phyloP scores from a whole-genome alignment of 2,329 filamentous ascomycete species.

The Monilinia fructigena region DNA sequence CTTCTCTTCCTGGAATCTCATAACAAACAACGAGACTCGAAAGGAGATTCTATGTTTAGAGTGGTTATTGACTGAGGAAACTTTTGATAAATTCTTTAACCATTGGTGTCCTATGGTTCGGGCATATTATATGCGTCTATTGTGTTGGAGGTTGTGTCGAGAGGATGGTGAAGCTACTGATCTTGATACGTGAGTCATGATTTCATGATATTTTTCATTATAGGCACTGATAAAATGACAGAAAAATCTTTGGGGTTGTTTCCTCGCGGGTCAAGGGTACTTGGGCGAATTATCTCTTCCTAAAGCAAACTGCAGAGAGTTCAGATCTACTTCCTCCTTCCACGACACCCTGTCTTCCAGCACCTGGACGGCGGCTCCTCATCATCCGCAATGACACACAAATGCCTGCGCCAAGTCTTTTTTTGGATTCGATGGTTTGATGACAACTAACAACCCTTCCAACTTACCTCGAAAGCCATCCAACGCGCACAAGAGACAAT shows the following conservation, averaged over 20 bases:
- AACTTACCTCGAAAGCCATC: constrained; percentile 25
- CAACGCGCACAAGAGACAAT: constrained; percentile 35
- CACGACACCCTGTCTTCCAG: constrained; percentile 65
- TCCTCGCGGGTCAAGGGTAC: constrained; percentile 56
- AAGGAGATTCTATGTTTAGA: constrained; percentile 61
- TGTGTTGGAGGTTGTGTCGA: constrained; percentile 69
- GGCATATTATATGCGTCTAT: constrained; percentile 68
- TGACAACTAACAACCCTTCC: constrained; percentile 26
- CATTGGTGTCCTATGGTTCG: constrained; percentile 81
- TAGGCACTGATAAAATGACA: constrained; percentile 40
- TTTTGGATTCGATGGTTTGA: constrained; percentile 63
- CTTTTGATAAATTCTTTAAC: constrained; percentile 67
- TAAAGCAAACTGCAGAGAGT: constrained; percentile 56
- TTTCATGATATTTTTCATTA: background rate
- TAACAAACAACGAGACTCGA: constrained; percentile 54
- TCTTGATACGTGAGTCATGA: constrained; percentile 53
- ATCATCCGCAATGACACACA: constrained; percentile 66
- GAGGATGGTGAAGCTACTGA: constrained; percentile 55
- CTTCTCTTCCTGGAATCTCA: constrained; percentile 62
- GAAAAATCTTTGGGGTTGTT: constrained; percentile 57
- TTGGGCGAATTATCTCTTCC: constrained; percentile 63
- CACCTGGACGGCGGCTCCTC: constrained; percentile 64
- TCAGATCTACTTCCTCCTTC: constrained; percentile 52
- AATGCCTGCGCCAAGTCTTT: constrained; percentile 43
- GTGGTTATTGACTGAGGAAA: constrained; percentile 59